Evolutionary conservation across 495 filamentous ascomycete species (phyloP).

Genomic region (Oidiodendron maius): DNA sequence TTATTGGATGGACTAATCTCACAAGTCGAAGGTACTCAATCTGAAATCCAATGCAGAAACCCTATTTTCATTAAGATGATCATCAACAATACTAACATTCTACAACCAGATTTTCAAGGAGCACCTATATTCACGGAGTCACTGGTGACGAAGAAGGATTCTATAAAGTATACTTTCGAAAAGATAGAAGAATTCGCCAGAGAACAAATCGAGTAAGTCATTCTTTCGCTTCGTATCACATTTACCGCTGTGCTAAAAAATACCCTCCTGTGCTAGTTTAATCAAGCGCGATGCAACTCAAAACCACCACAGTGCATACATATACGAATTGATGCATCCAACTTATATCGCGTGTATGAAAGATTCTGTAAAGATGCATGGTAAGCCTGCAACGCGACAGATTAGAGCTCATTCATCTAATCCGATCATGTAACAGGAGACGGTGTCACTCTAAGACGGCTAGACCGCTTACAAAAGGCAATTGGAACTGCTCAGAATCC

Average conservation of each 20-base stretch:
- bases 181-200: not conserved
- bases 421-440: not conserved
- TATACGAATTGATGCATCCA: not conserved
- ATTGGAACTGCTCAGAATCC: not conserved
- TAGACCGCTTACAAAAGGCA: not conserved
- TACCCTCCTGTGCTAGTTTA: not conserved
- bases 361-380: too few relatives aligned
- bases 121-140: not conserved
- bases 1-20: not conserved
- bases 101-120: slow-evolving; percentile 1
- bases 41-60: not conserved
- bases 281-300: not conserved
- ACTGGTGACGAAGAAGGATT: not conserved
- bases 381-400: too few relatives aligned
- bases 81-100: not conserved
- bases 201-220: not conserved
- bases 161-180: not conserved
- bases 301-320: slow-evolving; percentile 1
- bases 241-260: not conserved
- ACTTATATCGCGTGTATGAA: not conserved
- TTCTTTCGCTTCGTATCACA: not conserved
- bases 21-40: slow-evolving; percentile 4
- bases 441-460: not conserved
- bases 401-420: not conserved
- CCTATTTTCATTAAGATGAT: too few relatives aligned